Evolutionary conservation across 176 grass and related monocot genomes (phyloP).

Genomic region (Rhipidocladum racemiflorum): DNA sequence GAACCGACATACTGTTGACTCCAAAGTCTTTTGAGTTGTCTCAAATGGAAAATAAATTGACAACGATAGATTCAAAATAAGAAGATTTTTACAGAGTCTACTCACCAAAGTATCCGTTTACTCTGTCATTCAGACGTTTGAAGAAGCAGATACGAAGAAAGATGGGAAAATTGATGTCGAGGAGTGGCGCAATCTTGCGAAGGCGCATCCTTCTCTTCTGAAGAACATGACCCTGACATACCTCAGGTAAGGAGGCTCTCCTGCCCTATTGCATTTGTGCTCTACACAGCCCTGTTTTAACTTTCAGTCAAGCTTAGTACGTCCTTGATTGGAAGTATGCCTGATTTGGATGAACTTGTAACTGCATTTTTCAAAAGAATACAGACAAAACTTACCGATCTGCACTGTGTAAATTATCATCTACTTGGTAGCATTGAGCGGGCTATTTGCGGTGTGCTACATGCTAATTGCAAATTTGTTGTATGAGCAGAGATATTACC

Average conservation of each 20-base stretch:
- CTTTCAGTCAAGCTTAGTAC: too few species aligned
- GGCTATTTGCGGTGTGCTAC: background rate
- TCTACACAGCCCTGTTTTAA: background rate
- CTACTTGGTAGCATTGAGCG: background rate
- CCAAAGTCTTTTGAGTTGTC: background rate
- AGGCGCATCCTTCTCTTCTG: conserved; percentile 36
- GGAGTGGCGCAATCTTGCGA: conserved; percentile 43
- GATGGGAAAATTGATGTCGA: conserved; percentile 52
- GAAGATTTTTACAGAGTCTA: background rate
- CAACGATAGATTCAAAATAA: background rate
- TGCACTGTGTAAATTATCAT: background rate
- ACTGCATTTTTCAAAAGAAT: background rate
- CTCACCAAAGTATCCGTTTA: background rate
- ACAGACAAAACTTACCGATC: background rate
- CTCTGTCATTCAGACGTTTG: conserved; percentile 42
- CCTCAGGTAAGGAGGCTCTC: conserved; percentile 28
- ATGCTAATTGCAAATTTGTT: background rate
- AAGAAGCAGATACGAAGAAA: conserved; percentile 48
- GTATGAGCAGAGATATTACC: conserved; percentile 9
- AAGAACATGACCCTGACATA: conserved; percentile 54
- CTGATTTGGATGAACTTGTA: background rate
- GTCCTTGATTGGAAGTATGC: too few species aligned
- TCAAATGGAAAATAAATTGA: background rate
- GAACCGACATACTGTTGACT: too few species aligned
- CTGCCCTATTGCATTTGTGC: background rate